phyloP scores from a whole-genome alignment of 495 filamentous ascomycete species.

The Hyaloscypha bicolor region DNA sequence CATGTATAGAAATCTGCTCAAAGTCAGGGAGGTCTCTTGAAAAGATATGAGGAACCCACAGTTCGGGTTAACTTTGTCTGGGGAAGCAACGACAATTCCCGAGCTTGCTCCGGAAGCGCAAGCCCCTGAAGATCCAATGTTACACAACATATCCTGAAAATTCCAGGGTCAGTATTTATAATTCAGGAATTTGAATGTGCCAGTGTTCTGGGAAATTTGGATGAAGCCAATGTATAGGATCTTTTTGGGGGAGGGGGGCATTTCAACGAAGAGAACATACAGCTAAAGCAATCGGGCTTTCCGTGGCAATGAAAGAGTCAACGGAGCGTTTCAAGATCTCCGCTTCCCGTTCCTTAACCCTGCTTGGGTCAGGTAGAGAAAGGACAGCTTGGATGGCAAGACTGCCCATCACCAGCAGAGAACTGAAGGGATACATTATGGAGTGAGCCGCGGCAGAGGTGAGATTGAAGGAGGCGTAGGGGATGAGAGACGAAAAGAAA shows the following conservation, averaged over 20 bases:
- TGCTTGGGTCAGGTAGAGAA: slow-evolving; percentile 39
- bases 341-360: slow-evolving; percentile 39
- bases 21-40: neutral
- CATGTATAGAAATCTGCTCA: slow-evolving; percentile 61
- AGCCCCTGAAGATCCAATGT: slow-evolving; percentile 57
- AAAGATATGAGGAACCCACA: slow-evolving; percentile 42
- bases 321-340: slow-evolving; percentile 47
- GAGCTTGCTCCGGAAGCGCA: slow-evolving; percentile 47
- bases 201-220: neutral
- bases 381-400: slow-evolving; percentile 50
- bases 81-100: slow-evolving; percentile 58
- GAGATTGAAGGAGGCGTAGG: slow-evolving; percentile 20
- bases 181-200: neutral
- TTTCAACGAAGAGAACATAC: neutral
- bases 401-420: slow-evolving; percentile 48
- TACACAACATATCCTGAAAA: slow-evolving; percentile 50
- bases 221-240: neutral
- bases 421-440: slow-evolving; percentile 48
- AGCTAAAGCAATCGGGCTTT: slow-evolving; percentile 46
- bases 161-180: slow-evolving; percentile 37
- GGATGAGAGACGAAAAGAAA: slow-evolving; percentile 23
- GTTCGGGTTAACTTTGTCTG: slow-evolving; percentile 53
- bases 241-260: neutral
- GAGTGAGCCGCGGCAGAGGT: slow-evolving; percentile 26
- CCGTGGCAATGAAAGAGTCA: slow-evolving; percentile 50